Base-by-base conservation (phyloP, 129 eudicot genomes). In the Cynara cardunculus region DNA sequence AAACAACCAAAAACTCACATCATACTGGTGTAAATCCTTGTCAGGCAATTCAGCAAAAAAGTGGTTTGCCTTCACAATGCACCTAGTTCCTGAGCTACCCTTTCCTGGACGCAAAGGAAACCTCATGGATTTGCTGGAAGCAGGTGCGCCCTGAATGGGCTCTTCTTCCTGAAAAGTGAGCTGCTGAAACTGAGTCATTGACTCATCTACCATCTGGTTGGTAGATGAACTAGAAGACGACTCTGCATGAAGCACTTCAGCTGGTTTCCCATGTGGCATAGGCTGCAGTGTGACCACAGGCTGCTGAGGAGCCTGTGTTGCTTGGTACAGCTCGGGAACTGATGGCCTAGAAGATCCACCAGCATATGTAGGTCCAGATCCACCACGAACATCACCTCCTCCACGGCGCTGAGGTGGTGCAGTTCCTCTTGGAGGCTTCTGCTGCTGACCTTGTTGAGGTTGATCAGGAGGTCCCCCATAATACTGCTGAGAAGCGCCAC, bases 321-420 rank as follows among this genome's bases (percentile, higher is more conserved):
- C 98, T 94, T 94, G 98, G 94, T 94, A 91, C 98, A 90, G 97
- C 91, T 95, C 97, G 93, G 97, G 94, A 82, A 77, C 86, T 72
- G 93, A 84, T 72, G 94, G 85, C 84, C 99, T 88, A 69, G 89
- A 77, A 73, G 91, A 91, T 66, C 96, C 95, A 85, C 93, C 91
- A 83, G 88, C 73, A 78, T 80, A 80, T 39, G 86, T 74, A 69
- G 92, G 86, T 72, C 89, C 94, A 78, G 74, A 80, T 44, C 82
- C 89, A 41, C 64, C 87, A 39, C 86, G 85, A 74, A 82, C 85
- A 80, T 88, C 80, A 25, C 34, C 26, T n/a, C 84, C 91, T 34
- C 93, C 92, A 44, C 88, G 97, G 70, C 91, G 87, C 73, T 90
- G 96, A 80, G 92, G 84, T 31, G 85, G 89, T 6, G 88, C 72